Conservation (phyloP, 768 basidiomycete species). For the Asterophora lycoperdoides region DNA sequence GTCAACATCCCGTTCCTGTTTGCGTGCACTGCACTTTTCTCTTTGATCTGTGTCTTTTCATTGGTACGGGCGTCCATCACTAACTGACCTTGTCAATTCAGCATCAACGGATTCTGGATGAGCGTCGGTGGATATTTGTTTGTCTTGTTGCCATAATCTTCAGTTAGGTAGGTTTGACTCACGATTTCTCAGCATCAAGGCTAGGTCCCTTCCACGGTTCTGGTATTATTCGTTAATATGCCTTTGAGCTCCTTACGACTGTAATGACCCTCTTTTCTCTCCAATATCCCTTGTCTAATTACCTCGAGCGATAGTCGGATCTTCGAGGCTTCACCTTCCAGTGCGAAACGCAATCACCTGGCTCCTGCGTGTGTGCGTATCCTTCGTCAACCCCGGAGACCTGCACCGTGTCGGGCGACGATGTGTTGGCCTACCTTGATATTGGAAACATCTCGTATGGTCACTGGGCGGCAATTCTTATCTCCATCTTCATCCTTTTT, state of each 20-base stretch:
- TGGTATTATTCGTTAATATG: conserved; percentile 53
- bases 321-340: conserved; percentile 41
- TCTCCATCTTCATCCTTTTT: conserved; percentile 43
- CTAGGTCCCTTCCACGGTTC: conserved; percentile 49
- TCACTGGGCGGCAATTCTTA: conserved; percentile 41
- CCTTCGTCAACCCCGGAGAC: conserved; percentile 39
- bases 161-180: background rate
- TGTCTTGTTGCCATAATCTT: conserved; percentile 10
- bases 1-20: conserved; percentile 54
- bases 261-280: conserved; percentile 20
- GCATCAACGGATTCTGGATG: conserved; percentile 58
- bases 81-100: background rate
- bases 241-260: conserved; percentile 35
- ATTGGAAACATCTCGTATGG: conserved; percentile 40
- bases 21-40: conserved; percentile 42
- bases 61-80: background rate
- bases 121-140: conserved; percentile 45
- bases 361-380: conserved; percentile 44
- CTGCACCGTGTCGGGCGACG: conserved; percentile 47
- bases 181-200: conserved; percentile 40
- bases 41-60: conserved; percentile 35
- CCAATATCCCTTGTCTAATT: conserved; percentile 20
- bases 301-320: conserved; percentile 37
- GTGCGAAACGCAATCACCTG: conserved; percentile 33
- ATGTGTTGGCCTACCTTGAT: conserved; percentile 46